Percentiles rank a stretch among this genome's conserved stretches.
Conservation (phyloP, 306 rosid species). For the Quercus robur region DNA sequence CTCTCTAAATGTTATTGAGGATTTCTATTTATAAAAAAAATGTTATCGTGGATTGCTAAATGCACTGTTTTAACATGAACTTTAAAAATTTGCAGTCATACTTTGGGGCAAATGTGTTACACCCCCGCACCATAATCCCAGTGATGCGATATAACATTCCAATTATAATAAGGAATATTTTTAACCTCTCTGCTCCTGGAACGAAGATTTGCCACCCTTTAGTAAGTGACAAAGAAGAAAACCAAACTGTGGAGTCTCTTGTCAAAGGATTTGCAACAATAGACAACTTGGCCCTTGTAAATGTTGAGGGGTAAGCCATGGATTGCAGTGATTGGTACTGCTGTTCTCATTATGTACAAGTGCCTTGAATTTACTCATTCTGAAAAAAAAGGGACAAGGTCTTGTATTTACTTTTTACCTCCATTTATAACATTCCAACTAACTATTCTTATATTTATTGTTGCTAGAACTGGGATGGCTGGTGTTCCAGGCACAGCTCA, state of each 20-base stretch:
- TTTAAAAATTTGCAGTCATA: conserved; percentile 66
- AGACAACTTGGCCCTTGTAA: conserved; percentile 92
- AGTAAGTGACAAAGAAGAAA: conserved; percentile 44
- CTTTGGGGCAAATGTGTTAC: conserved; percentile 99
- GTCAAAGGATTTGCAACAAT: conserved; percentile 99
- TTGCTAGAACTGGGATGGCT: conserved; percentile 95
- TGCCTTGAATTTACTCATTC: not conserved
- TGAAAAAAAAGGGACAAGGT: not conserved
- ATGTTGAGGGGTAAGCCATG: conserved; percentile 92
- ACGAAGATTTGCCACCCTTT: conserved; percentile 77
- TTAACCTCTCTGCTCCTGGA: conserved; percentile 88
- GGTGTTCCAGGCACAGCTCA: conserved; percentile 99
- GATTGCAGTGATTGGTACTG: conserved; percentile 15
- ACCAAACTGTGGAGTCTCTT: conserved; percentile 46
- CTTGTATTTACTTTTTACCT: not conserved
- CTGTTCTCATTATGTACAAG: conserved; percentile 2
- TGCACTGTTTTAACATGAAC: conserved; percentile 28
- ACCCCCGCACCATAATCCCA: conserved; percentile 96
- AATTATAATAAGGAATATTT: conserved; percentile 83
- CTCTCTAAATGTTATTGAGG: conserved; percentile 8
- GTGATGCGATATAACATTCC: conserved; percentile 90
- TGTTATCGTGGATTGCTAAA: conserved; percentile 9
- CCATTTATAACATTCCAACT: conserved; percentile 1
- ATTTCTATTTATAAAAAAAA: not conserved
- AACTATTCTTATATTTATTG: conserved; percentile 3